Base-by-base conservation (phyloP, 2,329 filamentous ascomycete genomes). In the Fusarium pseudonygamai region DNA sequence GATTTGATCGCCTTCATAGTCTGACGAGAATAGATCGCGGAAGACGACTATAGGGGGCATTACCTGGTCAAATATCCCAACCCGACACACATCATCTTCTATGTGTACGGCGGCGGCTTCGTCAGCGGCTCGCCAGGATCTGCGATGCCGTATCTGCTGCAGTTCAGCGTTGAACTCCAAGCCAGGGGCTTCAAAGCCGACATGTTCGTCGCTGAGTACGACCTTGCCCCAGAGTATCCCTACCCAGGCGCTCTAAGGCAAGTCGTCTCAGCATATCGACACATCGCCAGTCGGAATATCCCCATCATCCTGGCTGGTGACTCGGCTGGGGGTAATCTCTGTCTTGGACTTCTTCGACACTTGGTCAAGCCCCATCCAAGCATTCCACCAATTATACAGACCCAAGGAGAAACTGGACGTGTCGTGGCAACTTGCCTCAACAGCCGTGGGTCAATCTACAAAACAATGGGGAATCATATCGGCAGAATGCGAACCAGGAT, bases 401-500 rank as follows among this genome's bases (percentile, higher is more conserved):
- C 2, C 1, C 12, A 20, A 3, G n/a, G 13, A 15, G 49, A 10
- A 4, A 3, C 18, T 1, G n/a, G 49, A 10, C n/a, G 9, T 22
- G 13, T 26, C 6, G 18, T 36, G 9, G 32, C n/a, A 26, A 8
- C 32, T 12, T 52, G n/a, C 13, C 32, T 52, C 1, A 52, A 34
- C 3, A 52, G 49, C 12, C 49, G 1, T 52, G 49, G 49, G 49
- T 52, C 6, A 52, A 52, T 15, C 18, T 52, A 6, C 16, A 15
- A 11, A 52, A 52, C 12, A 52, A 52, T 15, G 49, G 49, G 13
- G n/a, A 52, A 9, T 52, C 49, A 6, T 52, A 36, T 7, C 49
- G 32, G 9, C 49, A 26, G n/a, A 52, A 52, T 20, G 49, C 49
- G 6, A 52, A 15, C 18, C 16, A 20, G 12, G 32, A 52, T 22